Conservation (phyloP, 2,329 filamentous ascomycete species). For the Fusarium phyllophilum region DNA sequence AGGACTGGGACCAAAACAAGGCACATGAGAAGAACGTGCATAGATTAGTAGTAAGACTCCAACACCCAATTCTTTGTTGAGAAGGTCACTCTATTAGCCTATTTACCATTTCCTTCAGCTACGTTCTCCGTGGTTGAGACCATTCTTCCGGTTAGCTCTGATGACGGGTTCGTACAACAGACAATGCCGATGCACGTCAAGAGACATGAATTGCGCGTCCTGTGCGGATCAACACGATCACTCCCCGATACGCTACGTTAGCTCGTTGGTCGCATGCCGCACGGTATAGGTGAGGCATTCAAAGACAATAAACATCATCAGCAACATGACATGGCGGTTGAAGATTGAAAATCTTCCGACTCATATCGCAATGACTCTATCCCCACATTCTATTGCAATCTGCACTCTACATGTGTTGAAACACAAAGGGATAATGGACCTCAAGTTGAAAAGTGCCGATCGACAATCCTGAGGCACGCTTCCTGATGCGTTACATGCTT, state of each 20-base stretch:
- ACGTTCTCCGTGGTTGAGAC: neutral
- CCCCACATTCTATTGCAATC: neutral
- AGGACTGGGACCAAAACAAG: conserved; percentile 2
- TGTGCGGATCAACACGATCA: conserved; percentile 25
- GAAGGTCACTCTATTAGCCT: neutral
- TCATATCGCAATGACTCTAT: neutral
- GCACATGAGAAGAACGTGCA: conserved; percentile 1
- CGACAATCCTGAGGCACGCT: neutral
- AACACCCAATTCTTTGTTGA: conserved; percentile 27
- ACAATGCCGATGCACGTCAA: conserved; percentile 32
- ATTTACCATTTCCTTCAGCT: neutral
- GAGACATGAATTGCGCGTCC: conserved; percentile 36
- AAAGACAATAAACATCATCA: neutral
- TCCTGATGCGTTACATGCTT: conserved; percentile 1
- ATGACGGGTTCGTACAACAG: conserved; percentile 17
- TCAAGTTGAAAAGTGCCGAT: neutral
- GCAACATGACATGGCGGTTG: neutral
- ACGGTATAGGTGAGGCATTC: conserved; percentile 20
- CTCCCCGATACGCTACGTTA: conserved; percentile 29
- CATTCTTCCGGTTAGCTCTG: conserved; percentile 16
- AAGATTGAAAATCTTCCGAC: neutral
- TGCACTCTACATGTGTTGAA: neutral
- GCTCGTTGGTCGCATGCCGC: neutral
- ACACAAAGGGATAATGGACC: neutral
- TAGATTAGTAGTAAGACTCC: neutral